Evolutionary conservation across 768 basidiomycete species (phyloP).

Genomic region (Leccinum truebloodii): DNA sequence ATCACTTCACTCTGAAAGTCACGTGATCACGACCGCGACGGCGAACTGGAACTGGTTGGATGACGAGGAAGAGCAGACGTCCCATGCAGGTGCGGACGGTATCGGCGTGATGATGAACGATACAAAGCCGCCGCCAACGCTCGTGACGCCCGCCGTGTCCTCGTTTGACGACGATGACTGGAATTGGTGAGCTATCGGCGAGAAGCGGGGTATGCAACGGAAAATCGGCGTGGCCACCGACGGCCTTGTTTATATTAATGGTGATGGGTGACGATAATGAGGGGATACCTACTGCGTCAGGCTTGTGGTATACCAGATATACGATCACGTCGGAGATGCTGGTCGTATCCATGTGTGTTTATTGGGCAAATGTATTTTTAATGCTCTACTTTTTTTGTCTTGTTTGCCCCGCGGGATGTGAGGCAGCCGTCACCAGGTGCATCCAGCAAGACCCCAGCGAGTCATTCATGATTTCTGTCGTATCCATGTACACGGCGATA

Average conservation of each 20-base stretch:
- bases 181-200: slow-evolving; percentile 50
- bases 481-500: too few relatives aligned
- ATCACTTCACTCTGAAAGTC: neutral
- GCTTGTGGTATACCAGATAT: neutral
- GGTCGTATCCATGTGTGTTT: neutral
- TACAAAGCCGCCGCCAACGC: slow-evolving; percentile 20
- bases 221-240: too few relatives aligned
- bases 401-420: neutral
- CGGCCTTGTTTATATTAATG: neutral
- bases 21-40: slow-evolving; percentile 10
- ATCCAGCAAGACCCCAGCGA: too few relatives aligned
- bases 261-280: neutral
- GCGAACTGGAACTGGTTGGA: slow-evolving; percentile 30
- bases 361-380: neutral
- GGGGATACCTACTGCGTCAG: neutral
- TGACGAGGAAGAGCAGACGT: slow-evolving; percentile 41
- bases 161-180: slow-evolving; percentile 50
- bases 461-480: too few relatives aligned
- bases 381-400: neutral
- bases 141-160: neutral
- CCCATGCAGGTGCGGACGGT: slow-evolving; percentile 14
- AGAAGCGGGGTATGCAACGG: neutral
- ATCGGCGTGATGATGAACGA: slow-evolving; percentile 31
- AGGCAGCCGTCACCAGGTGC: too few relatives aligned
- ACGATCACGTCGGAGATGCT: neutral